Percentiles rank a stretch among this genome's conserved stretches.
Evolutionary conservation across 176 grass and related monocot species (phyloP).

Genomic region (Panicum miliaceum): DNA sequence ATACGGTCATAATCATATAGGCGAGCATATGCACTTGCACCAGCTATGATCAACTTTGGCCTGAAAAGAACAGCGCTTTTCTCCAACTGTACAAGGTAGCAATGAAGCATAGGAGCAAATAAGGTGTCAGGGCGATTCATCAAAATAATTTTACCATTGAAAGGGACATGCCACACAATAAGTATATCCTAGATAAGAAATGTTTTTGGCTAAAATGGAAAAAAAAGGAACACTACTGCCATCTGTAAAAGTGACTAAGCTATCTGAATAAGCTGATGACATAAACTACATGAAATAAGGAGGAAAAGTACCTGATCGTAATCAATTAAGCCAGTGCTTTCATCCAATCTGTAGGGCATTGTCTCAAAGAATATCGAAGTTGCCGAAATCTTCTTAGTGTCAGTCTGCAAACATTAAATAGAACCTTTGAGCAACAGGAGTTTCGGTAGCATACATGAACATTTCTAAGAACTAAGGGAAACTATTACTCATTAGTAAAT

Average conservation of each 20-base stretch:
- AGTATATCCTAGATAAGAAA: constrained; percentile 39
- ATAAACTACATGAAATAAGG: constrained; percentile 23
- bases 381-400: constrained; percentile 99
- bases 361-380: constrained; percentile 99
- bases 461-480: constrained; percentile 27
- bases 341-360: constrained; percentile 98
- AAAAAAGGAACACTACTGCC: constrained; percentile 10
- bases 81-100: constrained; percentile 65
- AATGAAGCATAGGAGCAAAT: constrained; percentile 39
- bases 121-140: constrained; percentile 32
- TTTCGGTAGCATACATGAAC: constrained; percentile 15
- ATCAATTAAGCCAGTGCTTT: constrained; percentile 99
- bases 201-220: constrained; percentile 3
- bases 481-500: constrained; percentile 1
- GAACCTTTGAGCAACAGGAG: constrained; percentile 39
- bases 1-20: constrained; percentile 95
- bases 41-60: constrained; percentile 96
- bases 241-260: constrained; percentile 12
- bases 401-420: constrained; percentile 73
- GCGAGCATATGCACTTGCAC: constrained; percentile 96
- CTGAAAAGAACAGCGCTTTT: constrained; percentile 92
- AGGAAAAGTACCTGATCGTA: constrained; percentile 79
- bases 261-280: background rate
- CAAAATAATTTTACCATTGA: constrained; percentile 43
- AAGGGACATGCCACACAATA: constrained; percentile 24